Evolutionary conservation across 805 yeast species (phyloP), one percentile per base, ranked within the genome.

Genomic region (Candida sanyiensis): DNA sequence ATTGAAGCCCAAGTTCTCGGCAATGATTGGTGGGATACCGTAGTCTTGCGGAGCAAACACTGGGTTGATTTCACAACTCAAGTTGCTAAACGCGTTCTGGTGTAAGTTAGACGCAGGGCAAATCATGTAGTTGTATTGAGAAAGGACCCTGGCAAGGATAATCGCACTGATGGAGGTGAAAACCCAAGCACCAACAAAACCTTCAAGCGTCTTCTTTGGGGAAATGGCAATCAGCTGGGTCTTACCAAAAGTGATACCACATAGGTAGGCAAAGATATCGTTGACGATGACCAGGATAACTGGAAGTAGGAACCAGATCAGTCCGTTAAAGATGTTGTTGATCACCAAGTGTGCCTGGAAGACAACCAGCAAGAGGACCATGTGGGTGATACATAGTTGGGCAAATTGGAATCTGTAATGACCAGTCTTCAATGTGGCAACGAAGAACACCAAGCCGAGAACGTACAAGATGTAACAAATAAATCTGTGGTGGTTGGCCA

Each of bases 121-220:
- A 45, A 83, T 85, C 69, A 93, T 66, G 61, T 82, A 93, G 53
- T 73, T 73, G 48, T 76, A 79, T 37, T 75, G 72, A 27, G 83
- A 67, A 46, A 88, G 67, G 37, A 81, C 56, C 49, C 74, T 73
- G 2, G 94, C 73, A 38, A 88, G 69, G 6, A 79, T 38, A 20
- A 86, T 62, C 1, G 90, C 86, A 46, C 84, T 78, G 25, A 83
- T 45, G 6, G 85, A 80, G 8, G 98, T 93, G 57, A 93, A 90
- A 34, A 87, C 62, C 98, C 98, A 93, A 13, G 97, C 98, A 37
- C 98, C 98, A 35, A 90, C 65, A 55, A 93, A 93, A 3, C 98
- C 98, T 66, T 93, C 98, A 26, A 90, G 88, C 3, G 98, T 93
- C 65, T 93, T 93, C 63, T 93, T 93, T 41, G 98, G 98, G 10